Evolutionary conservation across 2,329 filamentous ascomycete genomes (phyloP).

Genomic region (Alternaria alternata): DNA sequence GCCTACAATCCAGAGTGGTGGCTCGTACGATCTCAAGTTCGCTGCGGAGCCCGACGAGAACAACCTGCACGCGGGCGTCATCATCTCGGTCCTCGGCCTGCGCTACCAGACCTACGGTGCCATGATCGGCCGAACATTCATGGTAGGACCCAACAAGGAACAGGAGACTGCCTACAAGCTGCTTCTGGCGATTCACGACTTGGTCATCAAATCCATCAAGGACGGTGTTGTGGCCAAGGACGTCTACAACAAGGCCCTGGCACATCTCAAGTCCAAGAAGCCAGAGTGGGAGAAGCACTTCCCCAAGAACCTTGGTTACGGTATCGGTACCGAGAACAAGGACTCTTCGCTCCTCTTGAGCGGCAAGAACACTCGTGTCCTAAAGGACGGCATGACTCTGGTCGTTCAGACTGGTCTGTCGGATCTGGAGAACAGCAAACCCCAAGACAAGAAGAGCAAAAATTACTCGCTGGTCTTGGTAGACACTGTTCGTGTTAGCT

Average conservation of each 20-base stretch:
- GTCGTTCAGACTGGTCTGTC: constrained; percentile 88
- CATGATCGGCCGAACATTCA: constrained; percentile 88
- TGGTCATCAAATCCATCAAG: constrained; percentile 88
- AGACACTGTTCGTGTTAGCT: constrained; percentile 89
- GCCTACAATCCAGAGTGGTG: constrained; percentile 92
- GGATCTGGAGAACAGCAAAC: constrained; percentile 84
- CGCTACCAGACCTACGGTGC: constrained; percentile 97
- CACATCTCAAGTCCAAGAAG: constrained; percentile 85
- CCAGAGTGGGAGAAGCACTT: constrained; percentile 96
- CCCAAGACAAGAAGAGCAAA: constrained; percentile 89
- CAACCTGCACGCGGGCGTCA: constrained; percentile 88
- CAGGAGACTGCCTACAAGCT: constrained; percentile 96
- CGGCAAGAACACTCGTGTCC: constrained; percentile 79
- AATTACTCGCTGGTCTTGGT: constrained; percentile 89
- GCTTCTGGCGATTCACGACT: constrained; percentile 81
- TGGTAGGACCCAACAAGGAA: constrained; percentile 95
- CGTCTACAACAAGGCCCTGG: constrained; percentile 86
- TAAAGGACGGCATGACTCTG: constrained; percentile 98
- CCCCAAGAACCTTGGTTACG: constrained; percentile 88
- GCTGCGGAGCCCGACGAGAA: constrained; percentile 79
- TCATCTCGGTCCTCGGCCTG: constrained; percentile 89
- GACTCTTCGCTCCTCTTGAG: constrained; percentile 86
- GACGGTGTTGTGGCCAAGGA: constrained; percentile 89
- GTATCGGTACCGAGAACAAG: constrained; percentile 90
- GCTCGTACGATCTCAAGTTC: constrained; percentile 90